Base-by-base conservation (phyloP, 2,329 filamentous ascomycete genomes). In the Aspergillus hiratsukae region DNA sequence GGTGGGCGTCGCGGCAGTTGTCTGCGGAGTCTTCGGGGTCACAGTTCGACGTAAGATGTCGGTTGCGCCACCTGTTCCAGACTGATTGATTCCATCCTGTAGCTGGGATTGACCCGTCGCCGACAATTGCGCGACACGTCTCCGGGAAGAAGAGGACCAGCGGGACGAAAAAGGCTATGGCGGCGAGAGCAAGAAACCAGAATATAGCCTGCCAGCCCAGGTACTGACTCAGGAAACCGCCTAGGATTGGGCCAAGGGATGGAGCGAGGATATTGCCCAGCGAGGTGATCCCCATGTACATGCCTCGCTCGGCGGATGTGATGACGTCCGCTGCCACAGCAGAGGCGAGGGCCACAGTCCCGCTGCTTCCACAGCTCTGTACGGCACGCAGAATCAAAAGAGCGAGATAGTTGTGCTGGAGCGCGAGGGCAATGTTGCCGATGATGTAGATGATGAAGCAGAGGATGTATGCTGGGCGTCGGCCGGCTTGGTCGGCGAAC, bases 191-290 rank as follows among this genome's bases (percentile, higher is more conserved):
- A 1, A 83, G 69, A 56, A 82, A 80, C 79, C 80, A 83, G 59
- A 83, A 84, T 6, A 83, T 76, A 1, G 74, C 72, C 41, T 75
- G 69, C 80, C 81, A 83, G 0, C 80, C 81, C 0, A 82, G 61
- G 43, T 74, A 73, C 49, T 79, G 74, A 0, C 75, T 72, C 0
- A 83, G 58, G 0, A 77, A 64, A 7, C 81, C 81, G 0, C 81
- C 81, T 25, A 83, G 75, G 0, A 81, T 73, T 0, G 82, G 81
- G 0, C 78, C 80, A 8, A 83, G 58, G 0, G 78, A 76, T 5
- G 78, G 79, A 0, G 75, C 78, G 21, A 81, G 67, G 19, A 72
- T 65, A 19, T 65, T 67, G 1, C 66, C 69, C 1, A 70, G 50
- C 7, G 65, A 64, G 2, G 67, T 61, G 37, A 69, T 57, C 0